Base-by-base conservation (phyloP, 1,284 basidiomycete species). In the Cutaneotrichosporon spelunceum region DNA sequence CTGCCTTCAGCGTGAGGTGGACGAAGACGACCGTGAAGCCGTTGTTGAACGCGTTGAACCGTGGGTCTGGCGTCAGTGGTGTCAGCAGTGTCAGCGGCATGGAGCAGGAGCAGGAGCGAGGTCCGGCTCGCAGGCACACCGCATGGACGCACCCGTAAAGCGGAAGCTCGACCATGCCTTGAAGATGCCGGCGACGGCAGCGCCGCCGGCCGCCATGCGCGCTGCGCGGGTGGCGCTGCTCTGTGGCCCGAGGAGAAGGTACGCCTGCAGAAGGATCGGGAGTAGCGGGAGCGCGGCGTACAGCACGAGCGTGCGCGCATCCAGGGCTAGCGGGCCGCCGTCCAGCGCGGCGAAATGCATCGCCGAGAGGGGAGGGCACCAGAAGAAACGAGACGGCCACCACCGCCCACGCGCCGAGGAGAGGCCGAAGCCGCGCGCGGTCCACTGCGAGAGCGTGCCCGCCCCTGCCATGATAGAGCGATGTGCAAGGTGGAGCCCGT, bases 31-130 rank as follows among this genome's bases (percentile, higher is more conserved):
- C 69, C 4, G 63, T 67, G 26, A 70, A 23, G 30, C 65, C 68
- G 45, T 70, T 67, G 61, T 76, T 76, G 60, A 73, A 69, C 0
- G 69, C 70, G 52, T 74, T 73, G 44, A 65, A 56, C 29, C 65
- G 56, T 27, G 69, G 69, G 54, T 69, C 74, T 75, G 60, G 19
- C 16, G 50, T 61, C 13, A 61, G 60, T 2, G 27, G n/a, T 50
- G 26, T n/a, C 27, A 29, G 19, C 5, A 1, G 10, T 27, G 8
- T 9, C 19, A 2, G 24, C 24, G 47, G 23, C 9, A 48, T 45
- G 44, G 21, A 47, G 24, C 10, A 29, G 8, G 19, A 14, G 49
- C n/a, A 19, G 16, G 27, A 52, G n/a, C n/a, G n/a, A n/a, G n/a
- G n/a, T n/a, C n/a, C n/a, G n/a, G 6, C 42, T 44, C 7, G 10